Percentiles rank a stretch among this genome's conserved stretches.
These are phyloP conservation scores for Poterioochromonas sp. DNA, from an alignment of 352 stramenopile species.

Conservation along the genomic window DNA sequence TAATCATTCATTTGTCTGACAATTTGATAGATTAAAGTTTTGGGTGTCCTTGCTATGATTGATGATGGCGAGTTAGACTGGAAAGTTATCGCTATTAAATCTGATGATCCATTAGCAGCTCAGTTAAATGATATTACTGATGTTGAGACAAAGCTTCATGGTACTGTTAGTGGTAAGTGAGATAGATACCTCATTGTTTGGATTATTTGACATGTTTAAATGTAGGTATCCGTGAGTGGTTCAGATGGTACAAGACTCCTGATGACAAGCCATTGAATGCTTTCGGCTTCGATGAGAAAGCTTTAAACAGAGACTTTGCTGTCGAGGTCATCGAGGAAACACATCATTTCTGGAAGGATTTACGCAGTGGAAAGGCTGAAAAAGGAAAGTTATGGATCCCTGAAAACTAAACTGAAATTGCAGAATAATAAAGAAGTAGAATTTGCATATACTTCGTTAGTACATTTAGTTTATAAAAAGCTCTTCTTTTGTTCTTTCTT, in stretches of 20 bases:
- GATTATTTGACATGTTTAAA: too few species aligned
- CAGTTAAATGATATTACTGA: conserved; percentile 89
- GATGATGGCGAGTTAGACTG: conserved; percentile 98
- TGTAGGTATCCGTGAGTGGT: conserved; percentile 84
- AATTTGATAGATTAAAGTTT: conserved; percentile 75
- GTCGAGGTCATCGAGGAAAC: conserved; percentile 68
- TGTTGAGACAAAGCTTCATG: conserved; percentile 64
- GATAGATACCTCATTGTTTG: too few species aligned
- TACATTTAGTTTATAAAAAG: too few species aligned
- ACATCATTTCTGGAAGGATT: conserved; percentile 64
- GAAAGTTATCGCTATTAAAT: conserved; percentile 95
- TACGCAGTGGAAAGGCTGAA: conserved; percentile 59
- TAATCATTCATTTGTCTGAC: neutral
- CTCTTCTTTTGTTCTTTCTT: neutral
- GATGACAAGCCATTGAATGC: conserved; percentile 96
- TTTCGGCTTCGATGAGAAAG: conserved; percentile 94
- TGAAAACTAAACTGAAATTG: neutral
- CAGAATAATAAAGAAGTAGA: too few species aligned
- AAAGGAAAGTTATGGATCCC: conserved; percentile 57
- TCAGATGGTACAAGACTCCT: conserved; percentile 99
- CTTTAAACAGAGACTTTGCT: conserved; percentile 50
- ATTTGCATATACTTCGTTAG: too few species aligned
- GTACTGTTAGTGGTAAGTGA: conserved; percentile 67
- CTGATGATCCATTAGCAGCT: conserved; percentile 83
- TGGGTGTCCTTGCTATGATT: conserved; percentile 97